Evolutionary conservation across 805 yeast genomes (phyloP), one percentile per base, ranked within the genome.

Genomic region (Novakomyces olei): DNA sequence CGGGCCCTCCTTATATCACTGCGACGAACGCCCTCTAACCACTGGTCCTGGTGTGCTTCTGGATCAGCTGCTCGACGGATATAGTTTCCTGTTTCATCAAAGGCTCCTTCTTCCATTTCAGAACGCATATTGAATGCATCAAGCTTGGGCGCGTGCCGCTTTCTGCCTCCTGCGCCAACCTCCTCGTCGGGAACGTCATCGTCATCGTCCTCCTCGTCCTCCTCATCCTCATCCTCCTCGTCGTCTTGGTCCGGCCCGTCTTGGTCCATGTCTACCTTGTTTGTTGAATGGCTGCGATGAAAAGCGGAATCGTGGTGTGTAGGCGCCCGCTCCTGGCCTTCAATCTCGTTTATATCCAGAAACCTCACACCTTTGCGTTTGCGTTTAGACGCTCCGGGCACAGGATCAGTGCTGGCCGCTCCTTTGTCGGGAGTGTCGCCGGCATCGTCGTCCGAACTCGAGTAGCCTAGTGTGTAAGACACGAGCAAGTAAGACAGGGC

Each of bases 121-220:
- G 64, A 55, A 16, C 60, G 49, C 28, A 76, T 48, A 45, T 67
- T 62, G 49, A 76, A 76, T 0, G 76, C 65, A 37, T 75, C 83
- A 2, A 76, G 37, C 37, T 63, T 61, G 1, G 71, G 55, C 26
- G 44, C 47, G 30, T 37, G 36, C 15, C 27, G 16, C 32, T 30
- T 22, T 17, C 34, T 26, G 8, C 38, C 18, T 14, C 43, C 39
- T 7, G 31, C 38, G 10, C 38, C 41, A 16, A 33, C 35, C 26
- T 39, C 43, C 19, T 35, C 40, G 22, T 40, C 44, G 9, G 24
- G 22, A 8, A 19, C 40, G 6, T 27, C 32, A 5, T 32, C 44
- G 8, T 39, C 33, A n/a, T 39, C 43, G 5, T 31, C 29, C 9
- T 36, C 19, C n/a, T 32, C 39, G 10, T 35, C 34, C 3, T 43